These are phyloP conservation scores for Edaphochlamys debaryana DNA, from an alignment of 139 green algal genomes.

Conservation along the genomic window DNA sequence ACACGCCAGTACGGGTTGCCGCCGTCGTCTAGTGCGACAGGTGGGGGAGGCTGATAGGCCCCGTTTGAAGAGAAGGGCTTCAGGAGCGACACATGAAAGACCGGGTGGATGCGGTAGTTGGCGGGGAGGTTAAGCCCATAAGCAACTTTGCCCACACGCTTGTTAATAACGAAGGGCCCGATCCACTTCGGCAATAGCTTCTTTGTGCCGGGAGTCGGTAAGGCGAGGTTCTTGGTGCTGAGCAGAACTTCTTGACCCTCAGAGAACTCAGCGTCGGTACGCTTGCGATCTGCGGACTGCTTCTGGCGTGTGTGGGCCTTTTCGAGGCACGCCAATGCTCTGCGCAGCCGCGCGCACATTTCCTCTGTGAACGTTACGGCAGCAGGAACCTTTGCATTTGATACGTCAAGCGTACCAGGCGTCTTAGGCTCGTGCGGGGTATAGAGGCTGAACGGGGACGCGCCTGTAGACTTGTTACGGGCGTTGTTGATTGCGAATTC, in stretches of 20 bases:
- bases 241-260: too few relatives aligned
- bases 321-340: conserved; percentile 16
- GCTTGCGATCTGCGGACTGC: neutral
- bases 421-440: neutral
- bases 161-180: conserved; percentile 49
- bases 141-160: conserved; percentile 6
- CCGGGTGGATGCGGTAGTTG: conserved; percentile 38
- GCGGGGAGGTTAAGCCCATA: conserved; percentile 47
- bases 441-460: conserved; percentile 61
- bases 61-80: neutral
- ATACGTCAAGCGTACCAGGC: neutral
- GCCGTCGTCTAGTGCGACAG: neutral
- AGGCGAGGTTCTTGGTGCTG: conserved; percentile 35
- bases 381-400: neutral
- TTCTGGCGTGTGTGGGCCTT: conserved; percentile 43
- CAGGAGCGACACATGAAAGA: conserved; percentile 48
- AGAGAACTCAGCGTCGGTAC: too few relatives aligned
- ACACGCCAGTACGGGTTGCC: neutral
- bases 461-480: conserved; percentile 1
- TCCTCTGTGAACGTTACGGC: neutral
- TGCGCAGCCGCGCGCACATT: neutral
- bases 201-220: conserved; percentile 5
- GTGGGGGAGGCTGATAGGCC: neutral
- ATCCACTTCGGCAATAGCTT: conserved; percentile 57
- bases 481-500: conserved; percentile 72